phyloP scores from a whole-genome alignment of 306 rosid species.

The Carpinus fangiana region DNA sequence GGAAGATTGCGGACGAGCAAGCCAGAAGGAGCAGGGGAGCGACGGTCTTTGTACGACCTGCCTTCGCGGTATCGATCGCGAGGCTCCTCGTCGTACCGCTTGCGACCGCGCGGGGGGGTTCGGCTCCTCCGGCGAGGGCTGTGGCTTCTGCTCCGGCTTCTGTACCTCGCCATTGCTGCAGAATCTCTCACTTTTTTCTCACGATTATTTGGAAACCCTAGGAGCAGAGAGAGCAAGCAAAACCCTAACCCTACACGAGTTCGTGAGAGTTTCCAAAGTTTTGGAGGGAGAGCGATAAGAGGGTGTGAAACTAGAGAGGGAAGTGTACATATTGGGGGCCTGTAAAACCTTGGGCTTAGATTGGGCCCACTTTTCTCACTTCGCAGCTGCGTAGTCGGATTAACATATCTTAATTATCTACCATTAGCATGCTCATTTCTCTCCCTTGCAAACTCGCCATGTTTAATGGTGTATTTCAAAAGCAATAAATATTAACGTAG shows the following conservation, averaged over 20 bases:
- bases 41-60: conserved; percentile 76
- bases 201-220: conserved; percentile 4
- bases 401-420: too few relatives aligned
- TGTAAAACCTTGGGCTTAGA: neutral
- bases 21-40: conserved; percentile 92
- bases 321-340: neutral
- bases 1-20: conserved; percentile 96
- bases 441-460: too few relatives aligned
- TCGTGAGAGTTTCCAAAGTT: neutral
- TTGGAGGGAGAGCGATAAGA: conserved; percentile 25
- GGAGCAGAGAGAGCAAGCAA: neutral
- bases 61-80: conserved; percentile 59
- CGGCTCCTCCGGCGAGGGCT: conserved; percentile 94
- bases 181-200: neutral
- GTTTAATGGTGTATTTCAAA: too few relatives aligned
- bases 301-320: neutral
- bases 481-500: too few relatives aligned
- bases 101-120: conserved; percentile 79
- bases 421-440: too few relatives aligned
- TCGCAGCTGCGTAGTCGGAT: too few relatives aligned
- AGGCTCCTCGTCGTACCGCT: conserved; percentile 71
- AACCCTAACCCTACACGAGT: conserved; percentile 42
- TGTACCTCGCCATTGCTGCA: conserved; percentile 59
- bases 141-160: conserved; percentile 90
- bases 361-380: neutral